Evolutionary conservation across 176 grass and related monocot genomes (phyloP).

Genomic region (Bromus sterilis): DNA sequence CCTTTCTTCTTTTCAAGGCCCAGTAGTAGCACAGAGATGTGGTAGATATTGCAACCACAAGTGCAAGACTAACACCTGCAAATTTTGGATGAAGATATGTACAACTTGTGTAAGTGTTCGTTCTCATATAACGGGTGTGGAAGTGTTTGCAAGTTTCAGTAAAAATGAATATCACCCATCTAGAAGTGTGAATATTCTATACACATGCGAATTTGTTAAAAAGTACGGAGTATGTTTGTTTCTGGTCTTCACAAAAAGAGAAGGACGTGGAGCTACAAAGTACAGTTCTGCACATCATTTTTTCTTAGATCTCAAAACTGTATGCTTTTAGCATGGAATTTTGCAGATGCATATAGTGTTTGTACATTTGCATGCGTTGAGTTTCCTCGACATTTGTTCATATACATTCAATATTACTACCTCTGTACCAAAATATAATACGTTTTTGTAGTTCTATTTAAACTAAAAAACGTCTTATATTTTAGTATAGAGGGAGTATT

Average conservation of each 20-base stretch:
- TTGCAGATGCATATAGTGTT: not conserved
- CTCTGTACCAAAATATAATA: too few relatives aligned
- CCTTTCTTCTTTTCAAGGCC: slow-evolving; percentile 16
- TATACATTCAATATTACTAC: too few relatives aligned
- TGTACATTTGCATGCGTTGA: not conserved
- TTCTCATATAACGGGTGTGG: not conserved
- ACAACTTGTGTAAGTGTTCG: not conserved
- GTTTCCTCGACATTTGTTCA: not conserved
- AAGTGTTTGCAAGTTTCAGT: not conserved
- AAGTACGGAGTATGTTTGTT: too few relatives aligned
- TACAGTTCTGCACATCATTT: not conserved
- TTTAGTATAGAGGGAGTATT: too few relatives aligned
- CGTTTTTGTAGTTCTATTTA: too few relatives aligned
- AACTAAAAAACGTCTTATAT: too few relatives aligned
- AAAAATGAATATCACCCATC: not conserved
- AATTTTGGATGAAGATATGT: not conserved
- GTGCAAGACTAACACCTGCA: slow-evolving; percentile 22
- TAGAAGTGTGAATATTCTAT: not conserved
- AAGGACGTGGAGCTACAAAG: not conserved
- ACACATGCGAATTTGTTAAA: not conserved
- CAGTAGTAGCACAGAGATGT: not conserved
- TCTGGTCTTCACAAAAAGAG: not conserved
- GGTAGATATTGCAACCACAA: not conserved
- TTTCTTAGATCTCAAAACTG: not conserved
- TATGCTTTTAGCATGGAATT: not conserved